Percentiles rank a stretch among this genome's conserved stretches.
Evolutionary conservation across 2,329 filamentous ascomycete genomes (phyloP).

Genomic region (Talaromyces sp.): DNA sequence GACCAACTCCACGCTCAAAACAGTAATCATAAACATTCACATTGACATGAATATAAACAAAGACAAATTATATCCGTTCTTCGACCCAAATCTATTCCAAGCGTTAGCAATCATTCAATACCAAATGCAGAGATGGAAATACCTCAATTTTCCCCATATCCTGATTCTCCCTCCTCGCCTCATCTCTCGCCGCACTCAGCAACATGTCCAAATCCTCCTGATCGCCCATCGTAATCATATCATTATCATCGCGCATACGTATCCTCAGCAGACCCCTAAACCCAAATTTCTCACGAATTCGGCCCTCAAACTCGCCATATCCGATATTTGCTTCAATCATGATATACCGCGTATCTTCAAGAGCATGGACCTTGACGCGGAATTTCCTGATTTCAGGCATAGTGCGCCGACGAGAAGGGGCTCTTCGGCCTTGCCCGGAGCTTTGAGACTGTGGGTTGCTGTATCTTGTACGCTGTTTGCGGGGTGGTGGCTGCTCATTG

Average conservation of each 20-base stretch:
- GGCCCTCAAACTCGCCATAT: conserved; percentile 73
- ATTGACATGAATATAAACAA: neutral
- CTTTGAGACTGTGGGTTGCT: neutral
- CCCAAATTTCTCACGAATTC: conserved; percentile 82
- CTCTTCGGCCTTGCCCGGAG: neutral
- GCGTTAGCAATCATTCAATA: neutral
- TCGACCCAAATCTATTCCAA: conserved; percentile 22
- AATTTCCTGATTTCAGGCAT: conserved; percentile 69
- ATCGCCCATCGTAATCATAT: conserved; percentile 96
- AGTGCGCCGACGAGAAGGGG: neutral
- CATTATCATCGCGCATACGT: conserved; percentile 86
- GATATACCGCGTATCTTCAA: conserved; percentile 86
- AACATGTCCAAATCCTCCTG: conserved; percentile 94
- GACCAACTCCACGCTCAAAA: conserved; percentile 15
- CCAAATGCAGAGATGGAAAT: conserved; percentile 31
- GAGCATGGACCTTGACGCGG: conserved; percentile 82
- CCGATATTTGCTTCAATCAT: conserved; percentile 72
- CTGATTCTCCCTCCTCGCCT: conserved; percentile 67
- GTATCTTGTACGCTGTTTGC: neutral
- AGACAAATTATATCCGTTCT: conserved; percentile 14
- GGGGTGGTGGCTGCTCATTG: conserved; percentile 42
- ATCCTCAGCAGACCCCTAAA: conserved; percentile 63
- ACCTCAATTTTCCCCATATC: conserved; percentile 97
- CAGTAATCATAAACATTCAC: neutral
- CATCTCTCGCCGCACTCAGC: conserved; percentile 64